Evolutionary conservation across 768 basidiomycete genomes (phyloP).

Genomic region (Boletellus sp.): DNA sequence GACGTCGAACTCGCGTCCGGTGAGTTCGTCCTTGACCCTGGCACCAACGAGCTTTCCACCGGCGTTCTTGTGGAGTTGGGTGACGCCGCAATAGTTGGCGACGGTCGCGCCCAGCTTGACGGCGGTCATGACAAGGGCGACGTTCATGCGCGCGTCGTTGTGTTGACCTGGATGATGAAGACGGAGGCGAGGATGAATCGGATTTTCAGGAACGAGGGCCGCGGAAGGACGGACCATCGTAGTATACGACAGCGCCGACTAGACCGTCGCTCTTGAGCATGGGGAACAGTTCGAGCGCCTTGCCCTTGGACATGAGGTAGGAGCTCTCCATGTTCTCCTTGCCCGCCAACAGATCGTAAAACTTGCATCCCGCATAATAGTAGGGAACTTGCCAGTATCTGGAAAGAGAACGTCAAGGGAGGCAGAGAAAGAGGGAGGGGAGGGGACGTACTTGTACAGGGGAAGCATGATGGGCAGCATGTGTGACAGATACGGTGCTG

Average conservation of each 20-base stretch:
- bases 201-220: not conserved
- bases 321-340: slow-evolving; percentile 96
- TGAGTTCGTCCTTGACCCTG: slow-evolving; percentile 73
- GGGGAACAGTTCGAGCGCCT: slow-evolving; percentile 91
- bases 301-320: slow-evolving; percentile 92
- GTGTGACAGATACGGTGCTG: slow-evolving; percentile 86
- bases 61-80: slow-evolving; percentile 63
- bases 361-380: slow-evolving; percentile 91
- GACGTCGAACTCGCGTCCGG: slow-evolving; percentile 78
- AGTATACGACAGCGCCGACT: slow-evolving; percentile 94
- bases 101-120: slow-evolving; percentile 86
- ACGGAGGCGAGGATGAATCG: not conserved
- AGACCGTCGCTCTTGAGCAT: slow-evolving; percentile 93
- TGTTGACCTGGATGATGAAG: slow-evolving; percentile 68
- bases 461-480: slow-evolving; percentile 98
- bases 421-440: not conserved
- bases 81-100: slow-evolving; percentile 89
- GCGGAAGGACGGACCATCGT: slow-evolving; percentile 65
- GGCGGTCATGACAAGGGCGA: slow-evolving; percentile 91
- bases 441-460: slow-evolving; percentile 72
- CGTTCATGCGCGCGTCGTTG: slow-evolving; percentile 98
- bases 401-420: not conserved
- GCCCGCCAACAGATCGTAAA: slow-evolving; percentile 94
- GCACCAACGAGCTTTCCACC: slow-evolving; percentile 68
- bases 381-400: slow-evolving; percentile 98